A percentile compares a stretch with the other conserved stretches of the same genome.
Conservation (phyloP, 176 grass and related monocot genomes). For the Ensete glaucum region DNA sequence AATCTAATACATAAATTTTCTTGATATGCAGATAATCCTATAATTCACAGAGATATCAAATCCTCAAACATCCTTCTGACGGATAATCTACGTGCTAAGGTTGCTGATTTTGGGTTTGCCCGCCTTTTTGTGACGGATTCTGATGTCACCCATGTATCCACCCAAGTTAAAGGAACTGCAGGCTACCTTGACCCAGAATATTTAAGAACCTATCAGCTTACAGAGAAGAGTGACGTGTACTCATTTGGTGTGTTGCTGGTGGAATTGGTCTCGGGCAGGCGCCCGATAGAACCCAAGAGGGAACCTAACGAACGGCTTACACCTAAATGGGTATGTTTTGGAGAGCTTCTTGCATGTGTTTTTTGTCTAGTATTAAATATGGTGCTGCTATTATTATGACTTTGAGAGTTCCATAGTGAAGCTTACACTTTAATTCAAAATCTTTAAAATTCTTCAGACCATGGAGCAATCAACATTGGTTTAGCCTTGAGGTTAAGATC, state of each 20-base stretch:
- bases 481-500: no score
- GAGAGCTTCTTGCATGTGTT: neutral
- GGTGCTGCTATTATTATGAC: no score
- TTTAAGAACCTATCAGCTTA: slow-evolving; percentile 5
- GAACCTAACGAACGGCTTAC: neutral
- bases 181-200: slow-evolving; percentile 14
- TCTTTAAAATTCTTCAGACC: no score
- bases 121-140: neutral
- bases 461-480: no score
- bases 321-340: slow-evolving; percentile 8
- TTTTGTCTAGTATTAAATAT: neutral
- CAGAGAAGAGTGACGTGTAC: slow-evolving; percentile 16
- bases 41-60: slow-evolving; percentile 18
- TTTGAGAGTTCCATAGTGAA: no score
- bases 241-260: slow-evolving; percentile 19
- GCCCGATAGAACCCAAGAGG: neutral
- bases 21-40: slow-evolving; percentile 6
- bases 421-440: no score
- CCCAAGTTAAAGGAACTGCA: slow-evolving; percentile 18
- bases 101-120: slow-evolving; percentile 13
- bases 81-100: slow-evolving; percentile 16
- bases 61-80: slow-evolving; percentile 13
- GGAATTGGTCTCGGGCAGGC: slow-evolving; percentile 2
- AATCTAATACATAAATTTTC: neutral
- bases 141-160: neutral